Percentiles rank a stretch among this genome's conserved stretches.
Conservation (phyloP, 2,329 filamentous ascomycete species). For the Fusarium staphyleae region DNA sequence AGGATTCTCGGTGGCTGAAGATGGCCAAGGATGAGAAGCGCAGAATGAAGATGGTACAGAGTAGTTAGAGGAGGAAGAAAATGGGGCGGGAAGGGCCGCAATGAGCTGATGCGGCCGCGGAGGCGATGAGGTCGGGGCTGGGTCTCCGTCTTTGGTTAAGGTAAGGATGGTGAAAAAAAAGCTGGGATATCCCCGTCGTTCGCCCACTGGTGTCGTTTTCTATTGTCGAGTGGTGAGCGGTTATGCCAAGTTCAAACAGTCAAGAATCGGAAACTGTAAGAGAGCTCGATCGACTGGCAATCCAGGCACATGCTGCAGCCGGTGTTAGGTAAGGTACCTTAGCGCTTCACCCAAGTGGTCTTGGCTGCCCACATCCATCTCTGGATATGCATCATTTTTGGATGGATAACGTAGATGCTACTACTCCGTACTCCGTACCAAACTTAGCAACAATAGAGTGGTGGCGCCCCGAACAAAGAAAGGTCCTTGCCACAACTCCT, state of each 20-base stretch:
- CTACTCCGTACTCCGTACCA: too few relatives aligned
- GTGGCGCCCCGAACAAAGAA: slow-evolving; percentile 11
- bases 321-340: slow-evolving; percentile 20
- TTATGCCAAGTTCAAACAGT: slow-evolving; percentile 31
- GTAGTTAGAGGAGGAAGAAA: slow-evolving; percentile 23
- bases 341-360: slow-evolving; percentile 5
- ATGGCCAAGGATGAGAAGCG: slow-evolving; percentile 18
- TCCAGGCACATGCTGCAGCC: slow-evolving; percentile 30
- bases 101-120: slow-evolving; percentile 40
- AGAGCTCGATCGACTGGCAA: slow-evolving; percentile 26
- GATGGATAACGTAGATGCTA: not conserved
- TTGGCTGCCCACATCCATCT: slow-evolving; percentile 6
- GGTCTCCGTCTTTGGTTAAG: slow-evolving; percentile 30
- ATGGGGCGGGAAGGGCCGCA: slow-evolving; percentile 36
- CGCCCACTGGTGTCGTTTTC: slow-evolving; percentile 17
- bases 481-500: not conserved
- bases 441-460: not conserved
- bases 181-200: slow-evolving; percentile 39
- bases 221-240: slow-evolving; percentile 21
- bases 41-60: slow-evolving; percentile 18
- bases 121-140: slow-evolving; percentile 32
- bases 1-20: slow-evolving; percentile 8
- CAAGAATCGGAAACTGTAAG: slow-evolving; percentile 15
- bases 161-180: slow-evolving; percentile 27
- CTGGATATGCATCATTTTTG: too few relatives aligned